Evolutionary conservation across 2,329 filamentous ascomycete genomes (phyloP), one percentile per base, ranked within the genome.

Genomic region (Lasiodiplodia theobromae): DNA sequence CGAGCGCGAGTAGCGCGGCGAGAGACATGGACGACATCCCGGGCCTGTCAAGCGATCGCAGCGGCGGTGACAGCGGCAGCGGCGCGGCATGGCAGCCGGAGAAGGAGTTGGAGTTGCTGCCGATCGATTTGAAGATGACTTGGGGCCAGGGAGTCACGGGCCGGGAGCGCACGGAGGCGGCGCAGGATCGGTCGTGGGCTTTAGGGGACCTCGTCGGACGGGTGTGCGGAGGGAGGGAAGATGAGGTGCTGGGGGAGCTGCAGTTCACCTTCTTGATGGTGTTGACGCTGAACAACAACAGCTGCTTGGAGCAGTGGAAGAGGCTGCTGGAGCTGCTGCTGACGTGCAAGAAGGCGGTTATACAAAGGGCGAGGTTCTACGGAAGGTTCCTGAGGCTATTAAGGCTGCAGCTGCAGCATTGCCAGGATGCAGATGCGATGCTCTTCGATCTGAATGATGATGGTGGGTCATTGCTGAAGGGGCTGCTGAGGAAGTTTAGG

Each of bases 301-400:
- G 87, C 2, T 90, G 88, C 73, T 78, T 90, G 3, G 87, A 90
- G 74, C 88, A 90, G 74, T 91, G 88, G 88, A 89, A 88, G 73
- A 79, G 88, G 47, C 71, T 90, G 12, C 77, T 90, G 11, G 78
- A 79, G 1, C 77, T 91, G 28, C 78, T 89, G 8, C 79, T 90
- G 62, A 90, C 87, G 0, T 89, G 86, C 72, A 82, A 80, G 21
- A 75, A 74, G 51, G 87, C 87, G 2, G 81, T 89, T 18, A 68
- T 72, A 11, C 80, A 84, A 25, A 78, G 83, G 2, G 78, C 85
- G 37, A 74, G 74, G 2, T 83, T 89, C 66, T 89, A 88, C 74
- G 77, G 83, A n/a, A 79, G 83, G 12, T 78, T 86, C 6, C 72
- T 90, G 25, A 78, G 77, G 31, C 76, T 85, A 1, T 73, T 91